Evolutionary conservation across 1,284 basidiomycete genomes (phyloP), one percentile per base, ranked within the genome.

Genomic region (Fomitopsis palustris): DNA sequence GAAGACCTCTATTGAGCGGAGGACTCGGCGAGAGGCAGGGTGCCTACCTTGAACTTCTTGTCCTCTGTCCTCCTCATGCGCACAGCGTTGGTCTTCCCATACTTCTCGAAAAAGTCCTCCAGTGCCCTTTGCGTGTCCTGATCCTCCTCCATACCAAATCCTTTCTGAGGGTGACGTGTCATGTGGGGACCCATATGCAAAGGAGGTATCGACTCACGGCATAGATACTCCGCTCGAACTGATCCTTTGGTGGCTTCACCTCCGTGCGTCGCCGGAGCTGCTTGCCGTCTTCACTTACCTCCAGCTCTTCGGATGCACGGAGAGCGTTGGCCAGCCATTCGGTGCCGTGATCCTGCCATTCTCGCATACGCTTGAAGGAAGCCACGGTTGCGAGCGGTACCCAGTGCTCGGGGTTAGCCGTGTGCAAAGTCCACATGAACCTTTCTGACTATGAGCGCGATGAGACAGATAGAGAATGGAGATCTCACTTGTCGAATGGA

Each of bases 341-440:
- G 27, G 79, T 57, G 17, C 93, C 92, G 35, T 82, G 77, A 19
- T 77, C 60, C 49, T 75, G 71, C 70, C 84, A 92, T 33, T 92
- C 89, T 53, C 85, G 81, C 96, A 98, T 98, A 60, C 96, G 92
- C 78, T 97, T 98, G 87, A 98, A 99, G 10, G 93, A 95, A 3
- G 92, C 83, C 61, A 99, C 85, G 3, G 90, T 95, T 59, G 89
- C 79, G 71, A 98, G 83, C 1, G 95, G 88, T 10, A 98, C 87
- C 95, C 95, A 99, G 66, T 98, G 96, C 54, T 92, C 87, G 1
- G 81, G 75, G 68, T 86, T 88, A 58, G 87, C 84, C 35, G 85
- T 85, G 70, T 95, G 87, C 54, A 96, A 76, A 10, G 89, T 87
- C 90, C 94, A 98, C 87, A 98, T 95, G 81, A 97, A 98, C 77